Evolutionary conservation across 495 filamentous ascomycete genomes (phyloP).

Genomic region (Penicillium tannophilum): DNA sequence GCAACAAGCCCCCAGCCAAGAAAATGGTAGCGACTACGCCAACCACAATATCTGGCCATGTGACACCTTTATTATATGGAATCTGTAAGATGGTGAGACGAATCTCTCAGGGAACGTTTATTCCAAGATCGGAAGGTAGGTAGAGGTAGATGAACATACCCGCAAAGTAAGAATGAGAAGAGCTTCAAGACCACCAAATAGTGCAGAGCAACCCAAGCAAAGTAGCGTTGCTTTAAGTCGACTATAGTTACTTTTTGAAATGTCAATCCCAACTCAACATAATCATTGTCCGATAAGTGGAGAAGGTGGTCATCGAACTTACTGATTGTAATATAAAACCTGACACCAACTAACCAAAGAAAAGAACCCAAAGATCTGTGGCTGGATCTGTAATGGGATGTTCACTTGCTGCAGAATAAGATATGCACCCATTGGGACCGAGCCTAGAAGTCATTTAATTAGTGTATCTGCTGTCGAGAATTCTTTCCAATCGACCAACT

Average conservation of each 20-base stretch:
- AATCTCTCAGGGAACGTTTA: not conserved
- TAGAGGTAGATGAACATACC: constrained; percentile 34
- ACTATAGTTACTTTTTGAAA: constrained; percentile 42
- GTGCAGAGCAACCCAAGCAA: constrained; percentile 37
- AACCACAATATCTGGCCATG: constrained; percentile 61
- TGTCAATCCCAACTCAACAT: not conserved
- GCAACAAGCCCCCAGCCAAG: constrained; percentile 62
- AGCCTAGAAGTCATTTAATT: constrained; percentile 26
- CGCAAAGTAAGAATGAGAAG: constrained; percentile 64
- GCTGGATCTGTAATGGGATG: constrained; percentile 72
- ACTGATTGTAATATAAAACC: constrained; percentile 64
- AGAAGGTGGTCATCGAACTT: constrained; percentile 16
- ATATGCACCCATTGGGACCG: constrained; percentile 58
- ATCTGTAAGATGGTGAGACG: constrained; percentile 29
- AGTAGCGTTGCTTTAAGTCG: constrained; percentile 50
- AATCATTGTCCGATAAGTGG: not conserved
- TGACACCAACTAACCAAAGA: constrained; percentile 70
- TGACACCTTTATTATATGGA: constrained; percentile 54
- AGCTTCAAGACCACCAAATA: constrained; percentile 61
- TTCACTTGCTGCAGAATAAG: constrained; percentile 66
- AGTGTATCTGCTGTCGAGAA: not conserved
- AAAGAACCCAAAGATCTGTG: constrained; percentile 67
- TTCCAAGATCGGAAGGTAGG: not conserved
- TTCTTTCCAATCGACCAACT: constrained; percentile 13
- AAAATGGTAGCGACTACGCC: constrained; percentile 63